Evolutionary conservation across 1,284 basidiomycete species (phyloP).

Genomic region (Apiotrichum domesticum): DNA sequence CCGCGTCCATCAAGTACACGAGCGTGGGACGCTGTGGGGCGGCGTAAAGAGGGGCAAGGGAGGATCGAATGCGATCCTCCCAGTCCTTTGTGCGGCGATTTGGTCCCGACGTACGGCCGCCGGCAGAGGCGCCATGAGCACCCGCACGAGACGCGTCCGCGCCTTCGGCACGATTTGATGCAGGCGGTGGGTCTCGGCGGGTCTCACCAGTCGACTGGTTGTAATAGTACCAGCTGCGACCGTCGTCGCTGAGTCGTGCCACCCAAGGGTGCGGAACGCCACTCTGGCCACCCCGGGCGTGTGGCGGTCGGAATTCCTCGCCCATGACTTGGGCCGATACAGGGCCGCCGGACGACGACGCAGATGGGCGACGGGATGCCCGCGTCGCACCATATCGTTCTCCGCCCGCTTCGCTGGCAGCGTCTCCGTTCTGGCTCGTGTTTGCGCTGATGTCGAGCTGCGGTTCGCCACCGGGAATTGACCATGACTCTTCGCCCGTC

Average conservation of each 20-base stretch:
- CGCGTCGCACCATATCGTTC: neutral
- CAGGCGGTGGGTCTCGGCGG: slow-evolving; percentile 47
- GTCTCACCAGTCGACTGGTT: slow-evolving; percentile 66
- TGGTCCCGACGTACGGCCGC: neutral
- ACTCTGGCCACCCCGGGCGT: slow-evolving; percentile 47
- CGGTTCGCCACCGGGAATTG: slow-evolving; percentile 67
- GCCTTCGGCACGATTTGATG: neutral
- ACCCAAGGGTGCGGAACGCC: slow-evolving; percentile 70
- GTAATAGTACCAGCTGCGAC: slow-evolving; percentile 70
- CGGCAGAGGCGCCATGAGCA: neutral
- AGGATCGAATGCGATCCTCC: slow-evolving; percentile 17
- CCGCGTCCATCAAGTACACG: slow-evolving; percentile 24
- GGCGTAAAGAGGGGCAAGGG: slow-evolving; percentile 13
- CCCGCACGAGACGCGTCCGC: neutral
- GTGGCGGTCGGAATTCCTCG: slow-evolving; percentile 30
- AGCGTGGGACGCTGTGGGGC: slow-evolving; percentile 19
- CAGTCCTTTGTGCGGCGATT: slow-evolving; percentile 10
- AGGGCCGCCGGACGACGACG: neutral
- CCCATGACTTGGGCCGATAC: neutral
- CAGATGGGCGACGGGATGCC: neutral
- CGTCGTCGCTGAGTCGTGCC: slow-evolving; percentile 71
- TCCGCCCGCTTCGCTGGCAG: neutral
- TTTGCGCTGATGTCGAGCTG: slow-evolving; percentile 17
- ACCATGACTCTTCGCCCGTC: slow-evolving; percentile 77
- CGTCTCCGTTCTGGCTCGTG: slow-evolving; percentile 1